phyloP scores from a whole-genome alignment of 2,329 filamentous ascomycete genomes.

The Claviceps arundinis region DNA sequence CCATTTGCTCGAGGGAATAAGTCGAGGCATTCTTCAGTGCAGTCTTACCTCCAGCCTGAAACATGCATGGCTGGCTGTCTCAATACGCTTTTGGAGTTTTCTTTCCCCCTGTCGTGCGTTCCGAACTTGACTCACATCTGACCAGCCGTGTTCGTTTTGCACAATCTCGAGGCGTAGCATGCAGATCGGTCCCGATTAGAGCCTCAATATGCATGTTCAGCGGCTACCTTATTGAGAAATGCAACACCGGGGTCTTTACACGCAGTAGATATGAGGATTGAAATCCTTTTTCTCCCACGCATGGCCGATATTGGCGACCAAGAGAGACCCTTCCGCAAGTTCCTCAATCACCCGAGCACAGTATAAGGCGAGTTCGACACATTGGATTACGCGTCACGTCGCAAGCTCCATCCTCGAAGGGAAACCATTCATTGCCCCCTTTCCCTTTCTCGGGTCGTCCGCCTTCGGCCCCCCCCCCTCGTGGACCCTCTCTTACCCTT shows the following conservation, averaged over 20 bases:
- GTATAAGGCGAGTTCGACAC: neutral
- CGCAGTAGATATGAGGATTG: neutral
- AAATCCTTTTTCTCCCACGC: neutral
- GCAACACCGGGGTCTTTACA: neutral
- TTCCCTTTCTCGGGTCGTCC: neutral
- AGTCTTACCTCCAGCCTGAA: neutral
- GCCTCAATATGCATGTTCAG: neutral
- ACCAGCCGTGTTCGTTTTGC: neutral
- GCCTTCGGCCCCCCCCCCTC: neutral
- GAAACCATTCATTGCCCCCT: neutral
- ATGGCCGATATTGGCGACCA: neutral
- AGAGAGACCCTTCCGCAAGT: neutral
- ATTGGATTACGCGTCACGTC: neutral
- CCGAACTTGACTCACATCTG: neutral
- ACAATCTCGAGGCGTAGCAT: neutral
- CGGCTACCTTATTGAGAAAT: neutral
- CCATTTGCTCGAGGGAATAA: neutral
- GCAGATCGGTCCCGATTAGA: neutral
- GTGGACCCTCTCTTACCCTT: neutral
- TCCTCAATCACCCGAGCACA: neutral
- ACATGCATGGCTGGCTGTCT: neutral
- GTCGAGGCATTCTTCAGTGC: neutral
- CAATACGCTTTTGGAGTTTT: neutral
- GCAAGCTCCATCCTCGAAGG: neutral
- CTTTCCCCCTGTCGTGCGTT: neutral